Evolutionary conservation across 2,329 filamentous ascomycete genomes (phyloP), one percentile per base, ranked within the genome.

Genomic region (Aspergillus eucalypticola): DNA sequence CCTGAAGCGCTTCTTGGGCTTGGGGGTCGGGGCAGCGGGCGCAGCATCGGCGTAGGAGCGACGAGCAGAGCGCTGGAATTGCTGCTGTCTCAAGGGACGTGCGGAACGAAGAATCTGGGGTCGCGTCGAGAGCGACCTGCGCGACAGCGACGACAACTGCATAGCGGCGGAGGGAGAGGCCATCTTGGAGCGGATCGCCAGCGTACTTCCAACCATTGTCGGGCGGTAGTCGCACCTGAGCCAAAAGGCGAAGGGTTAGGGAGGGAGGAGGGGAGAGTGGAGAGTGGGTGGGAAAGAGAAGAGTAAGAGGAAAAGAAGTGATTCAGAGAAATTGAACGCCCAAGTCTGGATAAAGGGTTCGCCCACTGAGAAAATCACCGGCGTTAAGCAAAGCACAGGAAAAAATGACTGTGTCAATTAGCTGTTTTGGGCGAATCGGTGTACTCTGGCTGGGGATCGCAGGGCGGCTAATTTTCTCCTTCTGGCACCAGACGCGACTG

Each of bases 1-100:
- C 58, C 81, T 81, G 78, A 95, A 88, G 73, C 87, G 86, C 75
- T 80, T 85, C 73, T 79, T 81, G n/a, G 78, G 78, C 61, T 75
- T 75, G 35, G 73, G 74, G 8, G 73, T 69, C 21, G 73, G 67
- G 41, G 41, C 19, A 21, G 78, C 78, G 15, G 73, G 68, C 17
- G 70, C 72, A 62, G 79, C 79, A 69, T 86, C 83, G 58, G 86
- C 84, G 66, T 83, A 84, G 23, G 74, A 69, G 56, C 82, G 78
- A 60, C 79, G 79, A 67, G 79, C 78, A 38, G 72, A 64, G 60
- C 76, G 77, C 60, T 73, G 71, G 44, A 71, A 60, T 21, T 68
- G 61, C 44, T 67, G 71, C 46, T 63, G 66, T 38, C 71, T 67
- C 60, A 74, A 53, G 32, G 71, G 65, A 60, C 68, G 66, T n/a